These are phyloP conservation scores for Linnemannia hyalina DNA, from an alignment of 192 early-diverging fungal genomes.

Conservation along the genomic window DNA sequence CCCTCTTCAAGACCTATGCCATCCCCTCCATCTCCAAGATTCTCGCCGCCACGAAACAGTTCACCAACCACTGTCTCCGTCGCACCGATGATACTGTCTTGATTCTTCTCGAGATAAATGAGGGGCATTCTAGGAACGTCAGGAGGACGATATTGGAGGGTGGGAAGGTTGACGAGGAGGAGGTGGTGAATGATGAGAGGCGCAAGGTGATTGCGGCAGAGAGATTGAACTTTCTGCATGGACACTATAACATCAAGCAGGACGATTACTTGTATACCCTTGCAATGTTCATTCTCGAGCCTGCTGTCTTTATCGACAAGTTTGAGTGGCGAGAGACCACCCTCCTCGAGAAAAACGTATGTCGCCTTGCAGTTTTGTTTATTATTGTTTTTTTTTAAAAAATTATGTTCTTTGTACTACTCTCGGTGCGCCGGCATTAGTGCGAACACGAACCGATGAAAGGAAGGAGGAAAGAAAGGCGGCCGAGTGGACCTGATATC, in stretches of 20 bases:
- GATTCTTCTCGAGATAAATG: slow-evolving; percentile 49
- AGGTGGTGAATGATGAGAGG: slow-evolving; percentile 27
- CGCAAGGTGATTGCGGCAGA: slow-evolving; percentile 28
- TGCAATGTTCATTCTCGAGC: slow-evolving; percentile 46
- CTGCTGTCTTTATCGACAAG: slow-evolving; percentile 36
- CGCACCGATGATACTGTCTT: slow-evolving; percentile 55
- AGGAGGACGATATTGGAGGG: slow-evolving; percentile 25
- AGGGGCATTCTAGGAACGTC: slow-evolving; percentile 34
- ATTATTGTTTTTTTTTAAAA: neutral
- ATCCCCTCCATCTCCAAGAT: slow-evolving; percentile 56
- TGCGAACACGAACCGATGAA: neutral
- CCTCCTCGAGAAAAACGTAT: slow-evolving; percentile 56
- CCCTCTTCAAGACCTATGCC: slow-evolving; percentile 58
- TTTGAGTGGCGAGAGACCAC: slow-evolving; percentile 58
- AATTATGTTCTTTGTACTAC: neutral
- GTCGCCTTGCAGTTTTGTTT: neutral
- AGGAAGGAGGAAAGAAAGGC: neutral
- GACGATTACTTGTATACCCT: slow-evolving; percentile 59
- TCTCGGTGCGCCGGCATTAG: neutral
- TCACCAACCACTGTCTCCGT: slow-evolving; percentile 22
- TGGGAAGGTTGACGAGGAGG: neutral
- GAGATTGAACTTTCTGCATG: slow-evolving; percentile 57
- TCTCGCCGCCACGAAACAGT: slow-evolving; percentile 38
- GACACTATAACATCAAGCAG: slow-evolving; percentile 56
- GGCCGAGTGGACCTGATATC: neutral